Conservation (phyloP, 495 filamentous ascomycete genomes). For the Pyronema omphalodes region DNA sequence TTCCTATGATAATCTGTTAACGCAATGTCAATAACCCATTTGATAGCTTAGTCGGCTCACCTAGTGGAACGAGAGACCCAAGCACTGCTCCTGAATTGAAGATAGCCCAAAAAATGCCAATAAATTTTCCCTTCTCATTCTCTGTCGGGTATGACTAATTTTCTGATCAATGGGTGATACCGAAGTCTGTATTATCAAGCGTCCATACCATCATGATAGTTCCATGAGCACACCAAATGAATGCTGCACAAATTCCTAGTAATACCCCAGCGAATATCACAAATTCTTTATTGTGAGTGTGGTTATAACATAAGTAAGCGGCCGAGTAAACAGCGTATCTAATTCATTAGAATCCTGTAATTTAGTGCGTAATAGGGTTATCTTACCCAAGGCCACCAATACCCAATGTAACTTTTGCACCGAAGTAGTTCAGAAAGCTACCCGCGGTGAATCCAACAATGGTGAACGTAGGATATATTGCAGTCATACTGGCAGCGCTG, state of each 20-base stretch:
- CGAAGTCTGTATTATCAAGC: not conserved
- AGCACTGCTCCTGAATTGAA: conserved; percentile 90
- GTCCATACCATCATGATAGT: conserved; percentile 63
- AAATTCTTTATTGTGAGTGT: conserved; percentile 55
- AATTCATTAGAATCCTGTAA: not conserved
- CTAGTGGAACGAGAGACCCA: conserved; percentile 43
- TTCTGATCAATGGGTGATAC: not conserved
- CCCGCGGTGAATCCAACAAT: conserved; percentile 79
- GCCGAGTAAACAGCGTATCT: conserved; percentile 42
- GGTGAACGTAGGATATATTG: conserved; percentile 66
- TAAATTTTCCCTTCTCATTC: conserved; percentile 69
- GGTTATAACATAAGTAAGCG: conserved; percentile 64
- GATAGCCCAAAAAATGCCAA: conserved; percentile 84
- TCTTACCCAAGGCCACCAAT: conserved; percentile 78
- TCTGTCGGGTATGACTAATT: conserved; percentile 56
- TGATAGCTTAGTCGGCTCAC: not conserved
- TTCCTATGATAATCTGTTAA: not conserved
- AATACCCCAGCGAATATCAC: conserved; percentile 60
- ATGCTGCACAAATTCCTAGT: conserved; percentile 60
- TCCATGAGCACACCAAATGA: conserved; percentile 84
- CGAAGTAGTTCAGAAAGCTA: conserved; percentile 42
- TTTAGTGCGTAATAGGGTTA: conserved; percentile 2
- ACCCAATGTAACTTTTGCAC: conserved; percentile 52
- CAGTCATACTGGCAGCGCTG: conserved; percentile 50
- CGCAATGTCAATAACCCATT: not conserved